These are phyloP conservation scores for Camellia oleifera DNA, from an alignment of 179 eudicot species.

Conservation along the genomic window DNA sequence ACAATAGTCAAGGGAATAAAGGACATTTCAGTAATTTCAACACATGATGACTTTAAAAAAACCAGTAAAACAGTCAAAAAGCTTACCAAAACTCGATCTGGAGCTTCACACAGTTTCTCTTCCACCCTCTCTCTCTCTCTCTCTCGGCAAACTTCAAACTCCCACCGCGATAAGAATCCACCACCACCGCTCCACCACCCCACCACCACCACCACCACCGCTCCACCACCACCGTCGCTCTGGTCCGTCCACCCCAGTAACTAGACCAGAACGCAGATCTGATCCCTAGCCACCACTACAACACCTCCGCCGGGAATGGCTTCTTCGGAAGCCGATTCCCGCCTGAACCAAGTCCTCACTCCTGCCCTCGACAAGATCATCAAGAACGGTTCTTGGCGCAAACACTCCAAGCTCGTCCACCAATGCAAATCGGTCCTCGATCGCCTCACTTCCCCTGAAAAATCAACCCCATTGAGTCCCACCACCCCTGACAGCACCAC, in stretches of 20 bases:
- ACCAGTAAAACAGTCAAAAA: background rate
- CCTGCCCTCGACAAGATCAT: slow-evolving; percentile 79
- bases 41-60: too few relatives aligned
- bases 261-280: slow-evolving; percentile 1
- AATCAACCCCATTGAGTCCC: background rate
- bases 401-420: slow-evolving; percentile 74
- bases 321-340: slow-evolving; percentile 96
- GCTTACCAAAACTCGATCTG: background rate
- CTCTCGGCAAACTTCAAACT: background rate
- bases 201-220: background rate
- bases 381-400: slow-evolving; percentile 84
- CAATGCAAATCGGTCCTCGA: slow-evolving; percentile 77
- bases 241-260: background rate
- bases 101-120: background rate
- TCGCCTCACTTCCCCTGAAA: slow-evolving; percentile 31
- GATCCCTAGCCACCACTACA: background rate
- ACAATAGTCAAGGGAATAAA: too few relatives aligned
- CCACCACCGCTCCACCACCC: background rate
- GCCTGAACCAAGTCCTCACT: slow-evolving; percentile 53
- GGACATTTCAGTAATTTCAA: too few relatives aligned
- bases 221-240: background rate
- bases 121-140: background rate
- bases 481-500: slow-evolving; percentile 17
- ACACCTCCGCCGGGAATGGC: slow-evolving; percentile 63
- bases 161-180: background rate